Conservation (phyloP, 106 monocot species). For the Acorus gramineus region DNA sequence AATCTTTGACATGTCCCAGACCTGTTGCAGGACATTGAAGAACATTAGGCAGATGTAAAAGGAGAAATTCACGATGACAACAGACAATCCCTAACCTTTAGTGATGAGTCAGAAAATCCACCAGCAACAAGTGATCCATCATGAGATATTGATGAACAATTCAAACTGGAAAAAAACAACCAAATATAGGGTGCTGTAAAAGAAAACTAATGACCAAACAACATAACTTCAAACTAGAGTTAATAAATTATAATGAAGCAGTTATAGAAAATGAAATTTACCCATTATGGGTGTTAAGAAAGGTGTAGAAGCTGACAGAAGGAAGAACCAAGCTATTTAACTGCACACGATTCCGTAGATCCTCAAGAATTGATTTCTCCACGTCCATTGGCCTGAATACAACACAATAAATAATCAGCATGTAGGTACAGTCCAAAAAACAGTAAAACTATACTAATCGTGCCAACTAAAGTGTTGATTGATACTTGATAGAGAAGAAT, state of each 20-base stretch:
- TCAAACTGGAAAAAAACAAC: slow-evolving; percentile 42
- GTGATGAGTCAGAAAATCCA: slow-evolving; percentile 95
- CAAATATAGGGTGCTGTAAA: neutral
- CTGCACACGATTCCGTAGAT: slow-evolving; percentile 80
- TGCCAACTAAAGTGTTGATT: no score
- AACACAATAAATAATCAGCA: neutral
- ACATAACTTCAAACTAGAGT: neutral
- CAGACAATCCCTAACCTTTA: slow-evolving; percentile 47
- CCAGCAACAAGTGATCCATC: slow-evolving; percentile 94
- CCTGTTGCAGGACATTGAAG: slow-evolving; percentile 33
- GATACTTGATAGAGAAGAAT: no score
- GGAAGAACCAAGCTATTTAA: slow-evolving; percentile 76
- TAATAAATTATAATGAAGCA: no score
- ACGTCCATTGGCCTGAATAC: slow-evolving; percentile 56
- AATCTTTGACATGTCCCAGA: slow-evolving; percentile 96
- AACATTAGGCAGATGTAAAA: neutral
- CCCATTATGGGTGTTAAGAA: slow-evolving; percentile 91
- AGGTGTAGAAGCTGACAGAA: slow-evolving; percentile 94
- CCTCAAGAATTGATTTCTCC: slow-evolving; percentile 80
- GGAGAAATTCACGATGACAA: neutral
- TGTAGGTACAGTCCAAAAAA: no score
- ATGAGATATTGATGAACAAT: slow-evolving; percentile 78
- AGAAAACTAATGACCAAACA: neutral
- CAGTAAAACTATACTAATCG: no score
- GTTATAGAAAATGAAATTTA: slow-evolving; percentile 8